Evolutionary conservation across 768 basidiomycete species (phyloP), one percentile per base, ranked within the genome.

Genomic region (Naganishia friedmannii): DNA sequence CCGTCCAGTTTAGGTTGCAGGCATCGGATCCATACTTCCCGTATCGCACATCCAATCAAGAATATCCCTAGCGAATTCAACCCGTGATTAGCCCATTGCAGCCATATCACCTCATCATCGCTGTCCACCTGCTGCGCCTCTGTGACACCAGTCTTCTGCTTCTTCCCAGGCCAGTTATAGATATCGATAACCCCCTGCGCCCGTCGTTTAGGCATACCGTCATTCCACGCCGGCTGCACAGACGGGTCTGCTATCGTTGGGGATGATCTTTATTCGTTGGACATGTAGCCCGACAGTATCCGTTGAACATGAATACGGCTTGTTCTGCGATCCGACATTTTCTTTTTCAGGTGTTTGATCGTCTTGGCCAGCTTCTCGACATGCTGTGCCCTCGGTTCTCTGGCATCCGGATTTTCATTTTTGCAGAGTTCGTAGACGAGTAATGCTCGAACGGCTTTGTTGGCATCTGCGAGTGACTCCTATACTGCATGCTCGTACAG

Each of bases 91-190:
- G 53, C 9, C 10, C 9, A 28, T 34, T 57, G 34, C 32, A 57
- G 34, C 56, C 56, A 57, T 2, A 57, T 37, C 17, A 57, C 23
- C 34, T 57, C 56, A 57, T 57, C 56, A 34, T 57, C 56, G 32
- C 56, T 57, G 29, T 57, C 56, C 8, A 32, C 56, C 32, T 57
- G 31, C 31, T 12, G 29, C 19, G 34, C 34, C 34, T 37, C 6
- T 37, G 4, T 12, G 34, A 10, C 31, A 32, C 31, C 31, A 3
- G 29, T 32, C 31, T 57, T 57, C 23, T 57, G 56, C 28, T 57
- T 57, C 56, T 57, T 57, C 4, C 56, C 32, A 7, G 56, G 56
- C 19, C 56, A 31, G 17, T 57, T 21, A 29, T 17, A 6, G 31
- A 57, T 57, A 34, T 57, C 56, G 31, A 17, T 12, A 17, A 57